Evolutionary conservation across 1,284 basidiomycete species (phyloP), one percentile per base, ranked within the genome.

Genomic region (Naganishia liquefaciens): DNA sequence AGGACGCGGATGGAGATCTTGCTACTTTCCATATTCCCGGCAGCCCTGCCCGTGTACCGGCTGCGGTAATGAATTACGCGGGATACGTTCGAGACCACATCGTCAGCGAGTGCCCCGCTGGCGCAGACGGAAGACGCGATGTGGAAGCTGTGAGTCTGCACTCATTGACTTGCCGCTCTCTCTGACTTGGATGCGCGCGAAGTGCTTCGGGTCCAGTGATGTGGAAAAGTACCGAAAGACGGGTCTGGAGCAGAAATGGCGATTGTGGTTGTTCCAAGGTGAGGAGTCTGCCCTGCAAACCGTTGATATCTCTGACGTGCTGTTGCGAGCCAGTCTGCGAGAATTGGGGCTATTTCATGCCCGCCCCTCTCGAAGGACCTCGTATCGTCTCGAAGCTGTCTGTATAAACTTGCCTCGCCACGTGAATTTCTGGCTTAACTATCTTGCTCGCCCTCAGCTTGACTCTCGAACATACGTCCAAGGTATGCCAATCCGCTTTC

Each of bases 321-420:
- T n/a, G n/a, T 74, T 27, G n/a, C 19, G 17, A 15, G 19, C 40
- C 11, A 60, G 76, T 78, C 65, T 96, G 92, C 80, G 93, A 89
- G 0, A 86, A 94, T 73, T 97, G 93, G 93, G 94, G 93, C 1
- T 97, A 93, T 78, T 93, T 95, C 75, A 74, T 74, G 74, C 72
- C 72, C 19, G 75, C 76, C 10, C 77, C 77, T 4, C 62, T 70
- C 3, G 71, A 74, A 28, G 76, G 76, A 5, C 77, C 75, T 2
- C 68, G 70, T 1, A 76, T 79, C 47, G 63, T 72, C 30, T 74
- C 70, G 37, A 68, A 69, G 62, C 66, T 66, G 75, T 75, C 68
- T 13, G 33, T 68, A 64, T 71, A 69, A 0, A 69, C 70, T 1
- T 39, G 5, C 15, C n/a, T 53, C 21, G 15, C 2, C 1, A n/a